Conservation (phyloP, 1,139 yeast genomes). For the Hansenula lynferdii region DNA sequence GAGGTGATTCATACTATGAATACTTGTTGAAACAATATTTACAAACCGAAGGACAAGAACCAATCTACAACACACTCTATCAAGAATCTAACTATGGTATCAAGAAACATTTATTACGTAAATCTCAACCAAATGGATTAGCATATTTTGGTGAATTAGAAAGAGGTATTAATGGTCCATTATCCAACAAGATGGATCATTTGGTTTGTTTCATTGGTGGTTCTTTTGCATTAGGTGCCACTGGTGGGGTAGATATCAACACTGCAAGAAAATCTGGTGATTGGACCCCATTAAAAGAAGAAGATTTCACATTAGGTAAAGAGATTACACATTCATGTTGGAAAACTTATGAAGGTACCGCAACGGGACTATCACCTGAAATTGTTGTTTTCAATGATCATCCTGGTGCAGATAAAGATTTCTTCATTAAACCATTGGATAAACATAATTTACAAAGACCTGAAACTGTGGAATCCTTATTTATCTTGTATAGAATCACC, state of each 20-base stretch:
- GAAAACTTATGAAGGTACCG: slow-evolving; percentile 69
- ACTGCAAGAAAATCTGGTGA: slow-evolving; percentile 40
- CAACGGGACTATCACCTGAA: slow-evolving; percentile 84
- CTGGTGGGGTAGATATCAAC: slow-evolving; percentile 57
- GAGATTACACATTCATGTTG: slow-evolving; percentile 80
- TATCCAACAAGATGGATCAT: slow-evolving; percentile 89
- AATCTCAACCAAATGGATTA: slow-evolving; percentile 59
- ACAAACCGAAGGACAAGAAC: slow-evolving; percentile 63
- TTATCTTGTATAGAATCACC: slow-evolving; percentile 75
- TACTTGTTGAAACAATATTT: slow-evolving; percentile 82
- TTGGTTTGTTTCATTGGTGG: slow-evolving; percentile 93
- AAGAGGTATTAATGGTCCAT: slow-evolving; percentile 52
- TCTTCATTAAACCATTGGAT: slow-evolving; percentile 65
- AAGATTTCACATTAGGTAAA: slow-evolving; percentile 65
- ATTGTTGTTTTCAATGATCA: slow-evolving; percentile 71
- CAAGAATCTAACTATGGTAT: slow-evolving; percentile 75
- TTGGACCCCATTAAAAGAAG: slow-evolving; percentile 44
- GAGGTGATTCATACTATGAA: slow-evolving; percentile 94
- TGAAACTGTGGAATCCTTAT: slow-evolving; percentile 88
- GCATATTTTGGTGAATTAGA: slow-evolving; percentile 79
- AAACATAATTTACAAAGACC: slow-evolving; percentile 88
- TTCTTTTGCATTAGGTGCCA: slow-evolving; percentile 84
- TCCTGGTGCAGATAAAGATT: slow-evolving; percentile 40
- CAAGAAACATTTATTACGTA: slow-evolving; percentile 54
- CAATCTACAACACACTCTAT: slow-evolving; percentile 68